These are phyloP conservation scores for Bretschneidera sinensis DNA, from an alignment of 345 rosid species.

Conservation along the genomic window DNA sequence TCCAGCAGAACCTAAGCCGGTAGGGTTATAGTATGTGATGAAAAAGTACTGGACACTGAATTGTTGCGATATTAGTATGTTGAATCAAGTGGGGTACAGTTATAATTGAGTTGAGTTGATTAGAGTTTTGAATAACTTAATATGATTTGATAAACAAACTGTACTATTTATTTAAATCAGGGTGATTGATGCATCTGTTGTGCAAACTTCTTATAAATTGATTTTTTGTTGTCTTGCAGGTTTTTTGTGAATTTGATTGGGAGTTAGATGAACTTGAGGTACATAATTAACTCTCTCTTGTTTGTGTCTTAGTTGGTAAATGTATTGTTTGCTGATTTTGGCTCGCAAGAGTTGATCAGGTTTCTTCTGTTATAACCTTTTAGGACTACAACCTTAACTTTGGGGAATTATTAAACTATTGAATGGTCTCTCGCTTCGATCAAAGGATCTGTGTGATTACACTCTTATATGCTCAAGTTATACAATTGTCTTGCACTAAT, in stretches of 20 bases:
- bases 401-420: not conserved
- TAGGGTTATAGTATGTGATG: slow-evolving; percentile 26
- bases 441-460: no score
- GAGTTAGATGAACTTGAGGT: slow-evolving; percentile 85
- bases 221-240: slow-evolving; percentile 47
- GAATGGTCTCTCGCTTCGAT: not conserved
- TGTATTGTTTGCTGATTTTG: not conserved
- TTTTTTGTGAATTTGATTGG: slow-evolving; percentile 95
- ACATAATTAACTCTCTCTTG: slow-evolving; percentile 19
- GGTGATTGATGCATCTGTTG: slow-evolving; percentile 1
- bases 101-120: not conserved
- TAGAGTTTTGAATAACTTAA: not conserved
- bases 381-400: no score
- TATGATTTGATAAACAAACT: not conserved
- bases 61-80: slow-evolving; percentile 14
- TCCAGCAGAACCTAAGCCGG: slow-evolving; percentile 81
- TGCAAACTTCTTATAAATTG: slow-evolving; percentile 3
- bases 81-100: not conserved
- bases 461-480: no score
- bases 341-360: not conserved
- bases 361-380: no score
- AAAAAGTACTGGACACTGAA: slow-evolving; percentile 1
- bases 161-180: no score
- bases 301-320: no score
- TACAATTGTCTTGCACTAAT: slow-evolving; percentile 7